Base-by-base conservation (phyloP, 352 stramenopile genomes). In the Pythium aristosporum region DNA sequence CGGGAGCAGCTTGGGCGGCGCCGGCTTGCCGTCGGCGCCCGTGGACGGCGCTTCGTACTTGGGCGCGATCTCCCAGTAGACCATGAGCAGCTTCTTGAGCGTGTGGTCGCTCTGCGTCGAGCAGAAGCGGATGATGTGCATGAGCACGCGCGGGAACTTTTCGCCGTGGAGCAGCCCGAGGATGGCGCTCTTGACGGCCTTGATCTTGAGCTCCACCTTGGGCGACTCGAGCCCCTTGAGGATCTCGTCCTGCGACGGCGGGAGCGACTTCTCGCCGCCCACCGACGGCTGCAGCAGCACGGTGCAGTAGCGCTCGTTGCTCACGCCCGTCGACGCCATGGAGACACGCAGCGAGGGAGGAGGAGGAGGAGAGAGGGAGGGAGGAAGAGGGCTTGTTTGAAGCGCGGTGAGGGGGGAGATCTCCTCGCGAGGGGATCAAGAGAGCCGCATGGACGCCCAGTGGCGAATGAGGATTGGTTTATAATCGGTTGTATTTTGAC, bases 81-180 rank as follows among this genome's bases (percentile, higher is more conserved):
- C 84, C 94, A 99, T 99, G 36, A 99, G 90, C 42, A 99, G 82
- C 74, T 99, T 99, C 80, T 99, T 99, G 47, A 99, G 84, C 69
- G 97, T 93, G 80, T 99, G 98, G 81, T 99, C 97, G 57, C 98
- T 97, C 50, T 98, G 97, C 58, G 98, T 99, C 60, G 98, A 98
- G 80, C 97, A 99, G 77, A 99, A 99, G 55, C 95, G 96, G 72
- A 99, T 99, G 57, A 99, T 98, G 77, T 98, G 97, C 98, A 99
- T 99, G 34, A 99, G 83, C 74, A 99, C 95, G 67, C 97, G 95
- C 20, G 96, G 96, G 83, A 99, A 96, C 64, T 98, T 92, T 74
- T 99, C 97, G 61, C 97, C 98, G n/a, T 98, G 96, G 18, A 99
- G 88, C 72, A 99, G 85, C 39, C 96, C 91, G 71, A 99, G 90